A percentile compares a stretch with the other conserved stretches of the same genome.
Conservation (phyloP, 2,329 filamentous ascomycete species). For the Penicillium sp. region DNA sequence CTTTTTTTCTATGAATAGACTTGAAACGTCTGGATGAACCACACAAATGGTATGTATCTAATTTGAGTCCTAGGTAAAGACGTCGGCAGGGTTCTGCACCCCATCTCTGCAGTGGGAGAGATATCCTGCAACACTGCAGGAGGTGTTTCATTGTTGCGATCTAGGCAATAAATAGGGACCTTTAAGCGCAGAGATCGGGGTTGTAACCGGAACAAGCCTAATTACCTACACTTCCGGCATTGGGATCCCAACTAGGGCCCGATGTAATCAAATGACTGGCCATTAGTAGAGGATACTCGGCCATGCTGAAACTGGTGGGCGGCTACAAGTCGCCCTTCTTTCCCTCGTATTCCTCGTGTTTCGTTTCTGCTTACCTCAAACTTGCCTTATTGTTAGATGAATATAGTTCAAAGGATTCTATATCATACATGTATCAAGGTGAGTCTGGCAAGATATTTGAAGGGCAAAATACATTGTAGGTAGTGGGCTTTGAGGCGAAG, state of each 20-base stretch:
- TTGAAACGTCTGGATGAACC: conserved; percentile 6
- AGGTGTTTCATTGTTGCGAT: conserved; percentile 15
- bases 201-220: conserved; percentile 9
- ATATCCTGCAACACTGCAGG: conserved; percentile 4
- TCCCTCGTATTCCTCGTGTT: not conserved
- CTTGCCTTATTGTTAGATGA: not conserved
- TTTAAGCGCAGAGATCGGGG: conserved; percentile 14
- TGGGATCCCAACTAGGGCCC: conserved; percentile 5
- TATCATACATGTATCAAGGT: not conserved
- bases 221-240: not conserved
- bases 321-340: conserved; percentile 3
- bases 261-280: conserved; percentile 15
- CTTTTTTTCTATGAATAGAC: conserved; percentile 11
- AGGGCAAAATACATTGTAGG: not conserved
- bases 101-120: not conserved
- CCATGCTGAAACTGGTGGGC: conserved; percentile 18
- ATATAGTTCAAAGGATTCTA: not conserved
- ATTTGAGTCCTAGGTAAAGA: not conserved
- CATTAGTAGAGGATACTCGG: not conserved
- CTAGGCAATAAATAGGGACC: not conserved
- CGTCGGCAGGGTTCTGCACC: not conserved
- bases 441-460: not conserved
- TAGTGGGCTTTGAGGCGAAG: not conserved
- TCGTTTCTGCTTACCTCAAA: not conserved
- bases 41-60: not conserved